Conservation (phyloP, 2,329 filamentous ascomycete species). For the Sclerotinia trifoliorum region DNA sequence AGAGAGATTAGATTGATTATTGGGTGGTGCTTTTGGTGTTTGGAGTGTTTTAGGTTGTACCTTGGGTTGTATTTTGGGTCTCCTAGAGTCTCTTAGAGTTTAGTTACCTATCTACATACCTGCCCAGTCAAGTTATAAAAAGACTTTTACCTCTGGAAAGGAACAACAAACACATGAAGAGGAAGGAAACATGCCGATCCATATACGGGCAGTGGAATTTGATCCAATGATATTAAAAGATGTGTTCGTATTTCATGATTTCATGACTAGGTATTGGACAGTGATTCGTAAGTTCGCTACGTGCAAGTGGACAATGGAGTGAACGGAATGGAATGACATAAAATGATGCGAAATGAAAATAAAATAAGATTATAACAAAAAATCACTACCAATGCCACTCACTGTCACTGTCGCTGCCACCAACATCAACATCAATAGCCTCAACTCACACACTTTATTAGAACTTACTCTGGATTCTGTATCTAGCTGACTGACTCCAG, state of each 20-base stretch:
- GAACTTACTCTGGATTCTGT: neutral
- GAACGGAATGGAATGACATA: neutral
- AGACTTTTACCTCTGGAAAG: neutral
- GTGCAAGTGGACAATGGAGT: neutral
- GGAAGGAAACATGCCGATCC: neutral
- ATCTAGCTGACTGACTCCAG: neutral
- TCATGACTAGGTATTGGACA: neutral
- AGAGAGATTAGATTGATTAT: slow-evolving; percentile 4
- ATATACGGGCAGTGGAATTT: neutral
- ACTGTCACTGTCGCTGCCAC: neutral
- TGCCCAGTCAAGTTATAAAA: neutral
- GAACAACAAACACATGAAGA: neutral
- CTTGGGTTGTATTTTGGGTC: neutral
- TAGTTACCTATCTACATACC: too few species aligned
- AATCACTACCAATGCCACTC: neutral
- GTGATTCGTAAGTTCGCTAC: neutral
- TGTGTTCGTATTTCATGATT: neutral
- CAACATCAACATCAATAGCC: neutral
- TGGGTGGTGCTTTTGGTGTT: neutral
- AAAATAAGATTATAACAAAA: too few species aligned
- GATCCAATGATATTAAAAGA: neutral
- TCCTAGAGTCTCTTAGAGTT: neutral
- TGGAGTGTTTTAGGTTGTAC: too few species aligned
- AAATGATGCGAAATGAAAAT: neutral
- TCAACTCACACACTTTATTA: neutral